Base-by-base conservation (phyloP, 371 early-diverging fungal species). In the Blastocladiella emersonii region DNA sequence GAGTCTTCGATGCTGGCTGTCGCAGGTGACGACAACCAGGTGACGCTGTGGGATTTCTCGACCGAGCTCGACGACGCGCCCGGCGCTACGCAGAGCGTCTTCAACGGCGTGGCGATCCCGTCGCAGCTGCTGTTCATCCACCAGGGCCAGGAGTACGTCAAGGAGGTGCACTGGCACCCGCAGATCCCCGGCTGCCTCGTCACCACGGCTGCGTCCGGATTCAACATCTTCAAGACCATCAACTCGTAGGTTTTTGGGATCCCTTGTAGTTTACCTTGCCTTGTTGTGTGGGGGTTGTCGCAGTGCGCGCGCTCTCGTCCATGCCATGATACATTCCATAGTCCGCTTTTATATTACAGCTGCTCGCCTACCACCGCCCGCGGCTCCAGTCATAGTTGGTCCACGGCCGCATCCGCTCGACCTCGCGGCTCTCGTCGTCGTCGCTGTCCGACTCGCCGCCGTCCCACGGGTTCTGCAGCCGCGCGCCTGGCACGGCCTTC, bases 31-130 rank as follows among this genome's bases (percentile, higher is more conserved):
- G 98, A 98, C 71, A 89, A 98, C 68, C 96, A 95, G 77, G 70
- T 93, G 41, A 92, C 96, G n/a, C 68, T 96, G 34, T 98, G 98
- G 98, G 98, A 98, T 74, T 77, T 95, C 48, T 89, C 94, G 6
- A 89, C 96, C 19, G 98, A 98, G 74, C 83, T 85, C 41, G 96
- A 94, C 72, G 93, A 95, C 73, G 88, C 86, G 70, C 71, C 57
- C 67, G 75, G 65, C 69, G 74, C 67, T 48, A 66, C 44, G 34
- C 67, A 73, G 61, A 73, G 74, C 68, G 78, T 78, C 27, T 79
- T 79, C n/a, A 76, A 78, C 32, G 90, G 87, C 10, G 69, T 79
- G 36, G 85, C 89, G 51, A 89, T 95, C 1, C 98, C 98, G 35
- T 89, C 95, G 44, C 98, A 98, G 71, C 75, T 98, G 57, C 76